phyloP scores from a whole-genome alignment of 2,329 filamentous ascomycete genomes.

The Trichoderma citrinoviride region DNA sequence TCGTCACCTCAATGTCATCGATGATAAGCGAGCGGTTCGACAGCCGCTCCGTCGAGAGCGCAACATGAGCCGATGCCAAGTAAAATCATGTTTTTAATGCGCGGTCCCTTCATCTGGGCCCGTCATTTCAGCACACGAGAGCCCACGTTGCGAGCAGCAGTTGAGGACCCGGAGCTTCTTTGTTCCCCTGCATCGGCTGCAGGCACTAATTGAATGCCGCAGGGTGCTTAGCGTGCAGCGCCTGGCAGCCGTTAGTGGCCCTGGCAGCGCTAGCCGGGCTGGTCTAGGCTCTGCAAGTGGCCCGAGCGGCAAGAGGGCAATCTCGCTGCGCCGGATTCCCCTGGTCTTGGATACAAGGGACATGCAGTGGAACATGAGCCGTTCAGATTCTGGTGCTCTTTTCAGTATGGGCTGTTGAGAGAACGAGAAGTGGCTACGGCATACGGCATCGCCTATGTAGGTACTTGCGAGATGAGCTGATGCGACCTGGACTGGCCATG shows the following conservation, averaged over 20 bases:
- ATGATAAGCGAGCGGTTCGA: no score
- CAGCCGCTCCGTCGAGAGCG: no score
- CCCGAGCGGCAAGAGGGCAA: slow-evolving; percentile 14
- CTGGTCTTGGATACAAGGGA: neutral
- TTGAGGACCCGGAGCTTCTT: neutral
- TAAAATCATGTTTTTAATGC: no score
- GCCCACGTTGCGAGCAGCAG: neutral
- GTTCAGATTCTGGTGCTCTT: no score
- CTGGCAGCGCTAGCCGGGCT: slow-evolving; percentile 3
- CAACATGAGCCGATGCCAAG: no score
- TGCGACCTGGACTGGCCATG: neutral
- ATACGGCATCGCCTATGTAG: no score
- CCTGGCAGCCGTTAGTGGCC: slow-evolving; percentile 6
- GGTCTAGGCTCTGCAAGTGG: slow-evolving; percentile 16
- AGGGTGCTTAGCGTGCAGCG: neutral
- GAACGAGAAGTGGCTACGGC: no score
- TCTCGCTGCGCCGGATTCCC: slow-evolving; percentile 10
- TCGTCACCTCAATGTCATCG: no score
- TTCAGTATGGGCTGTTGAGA: no score
- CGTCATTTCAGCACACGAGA: no score
- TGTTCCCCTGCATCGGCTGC: neutral
- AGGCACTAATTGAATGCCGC: neutral
- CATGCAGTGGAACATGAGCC: neutral
- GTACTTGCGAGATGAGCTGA: neutral
- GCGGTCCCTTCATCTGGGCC: no score